Evolutionary conservation across 139 green algal genomes (phyloP), one percentile per base, ranked within the genome.

Genomic region (Coccomyxa sp.): DNA sequence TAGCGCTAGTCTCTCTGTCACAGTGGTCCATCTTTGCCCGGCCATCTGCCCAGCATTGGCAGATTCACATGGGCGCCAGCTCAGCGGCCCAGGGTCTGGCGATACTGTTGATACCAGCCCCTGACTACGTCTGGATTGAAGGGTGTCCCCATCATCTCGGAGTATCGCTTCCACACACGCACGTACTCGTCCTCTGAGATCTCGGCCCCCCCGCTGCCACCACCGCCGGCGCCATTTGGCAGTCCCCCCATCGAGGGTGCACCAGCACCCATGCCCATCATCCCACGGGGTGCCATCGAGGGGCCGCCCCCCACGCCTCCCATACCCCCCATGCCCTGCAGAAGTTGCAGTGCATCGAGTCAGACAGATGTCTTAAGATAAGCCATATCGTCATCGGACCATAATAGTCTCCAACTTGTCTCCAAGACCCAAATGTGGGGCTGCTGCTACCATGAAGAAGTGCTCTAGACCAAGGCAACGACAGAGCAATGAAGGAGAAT

Each of bases 121-220:
- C 85, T 58, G 25, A 86, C 84, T 66, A 82, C 79, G 0, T 82
- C 63, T 11, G 67, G 45, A 16, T 90, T 68, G 66, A 91, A 91
- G 13, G 82, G 79, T 77, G 83, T 79, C 3, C 82, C 81, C 67
- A 81, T 85, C 38, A 82, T 67, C 57, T 79, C 80, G 67, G 59
- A 81, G 60, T 80, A 77, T 25, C 83, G 28, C 51, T 77, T 66
- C 45, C 81, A 86, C 66, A 83, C 45, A 10, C 25, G 45, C 57
- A 86, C 78, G 23, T 83, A 81, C 59, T 78, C n/a, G 28, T 80
- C 83, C 67, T 86, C 82, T 76, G 58, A 32, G 13, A 66, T 38
- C 0, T 31, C 0, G 28, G 23, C 1, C 81, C 59, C 58, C 1
- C 38, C 17, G 58, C 30, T 32, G 7, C 58, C 16, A 21, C 74